Base-by-base conservation (phyloP, 352 stramenopile species). In the Paralagenidium karlingii region DNA sequence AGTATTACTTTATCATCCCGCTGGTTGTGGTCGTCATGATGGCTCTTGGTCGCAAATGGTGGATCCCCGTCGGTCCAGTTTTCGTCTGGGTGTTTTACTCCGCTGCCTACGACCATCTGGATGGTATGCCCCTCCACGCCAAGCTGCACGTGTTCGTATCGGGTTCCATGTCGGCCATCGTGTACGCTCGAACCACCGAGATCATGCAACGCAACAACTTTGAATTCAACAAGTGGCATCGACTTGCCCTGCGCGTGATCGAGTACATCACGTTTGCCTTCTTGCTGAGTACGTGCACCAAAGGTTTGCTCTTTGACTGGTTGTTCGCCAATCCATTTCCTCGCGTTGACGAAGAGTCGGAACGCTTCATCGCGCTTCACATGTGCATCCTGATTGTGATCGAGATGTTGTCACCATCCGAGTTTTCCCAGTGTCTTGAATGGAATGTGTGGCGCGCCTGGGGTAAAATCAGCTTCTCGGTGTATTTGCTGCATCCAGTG, bases 401-500 rank as follows among this genome's bases (percentile, higher is more conserved):
- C 27, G 59, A 69, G 38, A 55, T 69, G 55, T 34, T 65, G 29
- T n/a, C 49, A 7, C 58, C 55, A 8, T 53, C 47, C 2, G 8
- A 42, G 4, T 12, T 68, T 11, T 36, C 59, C 6, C 47, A 39
- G 1, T 13, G 49, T 1, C 45, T 65, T 21, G 59, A 69, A 32
- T 69, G 51, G 55, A 58, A 40, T 30, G 21, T 58, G 36, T 27
- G 60, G 12, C 47, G 51, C 1, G 54, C 39, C 38, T 49, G 43
- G 18, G 55, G 59, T 40, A 65, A 69, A 21, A 38, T 69, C 24
- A 65, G 55, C 40, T 69, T 58, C 34, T 69, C 59, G 6, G 46
- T 63, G 25, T 69, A 69, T 40, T 28, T 69, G 45, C 48, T 69
- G 2, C 59, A 65, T 43, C 70, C 49, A 37, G 73, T 78, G 37